Base-by-base conservation (phyloP, 441 rosid species). In the Cnidoscolus chayamansa region DNA sequence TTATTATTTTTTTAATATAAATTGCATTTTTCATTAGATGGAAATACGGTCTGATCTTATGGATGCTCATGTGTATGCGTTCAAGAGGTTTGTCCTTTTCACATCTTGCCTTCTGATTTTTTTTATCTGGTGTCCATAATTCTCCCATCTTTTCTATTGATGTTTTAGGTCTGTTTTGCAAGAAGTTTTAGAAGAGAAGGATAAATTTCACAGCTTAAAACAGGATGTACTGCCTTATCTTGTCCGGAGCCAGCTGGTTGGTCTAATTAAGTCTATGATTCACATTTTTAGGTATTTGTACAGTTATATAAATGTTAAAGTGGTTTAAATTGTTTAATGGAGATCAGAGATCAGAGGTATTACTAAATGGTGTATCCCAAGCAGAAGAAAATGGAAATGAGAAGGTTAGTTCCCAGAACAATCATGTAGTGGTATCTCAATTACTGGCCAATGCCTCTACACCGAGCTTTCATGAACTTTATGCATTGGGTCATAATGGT, bases 41-140 rank as follows among this genome's bases (percentile, higher is more conserved):
- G 97, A 94, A 76, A 81, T 92, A 67, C 87, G 83, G 79, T 86
- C 90, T 72, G 97, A 94, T 89, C 90, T 94, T 77, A 85, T 94
- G 89, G 99, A 94, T 84, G 89, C 91, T 73, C 97, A 94, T 86
- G 77, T 94, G 87, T 94, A 94, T 72, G 97, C 99, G 35, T 92
- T 94, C 86, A 94, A 90, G 83, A 89, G 97, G 99, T 94, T 79
- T 68, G 86, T 72, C 30, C 32, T 55, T 49, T 66, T 45, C 31
- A 68, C 10, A 31, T 69, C 47, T 25, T 62, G 67, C 32, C 1
- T 35, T 19, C 31, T 16, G 30, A 50, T 71, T 35, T 53, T 70
- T 72, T 47, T 17, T 19, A 10, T 65, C 6, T 19, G 20, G 13
- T 63, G n/a, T 82, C 50, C 35, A 58, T 20, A 55, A 45, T 56